A percentile compares a stretch with the other conserved stretches of the same genome.
These are phyloP conservation scores for Pseudogymnoascus sp. DNA, from an alignment of 2,329 filamentous ascomycete genomes.

Conservation along the genomic window DNA sequence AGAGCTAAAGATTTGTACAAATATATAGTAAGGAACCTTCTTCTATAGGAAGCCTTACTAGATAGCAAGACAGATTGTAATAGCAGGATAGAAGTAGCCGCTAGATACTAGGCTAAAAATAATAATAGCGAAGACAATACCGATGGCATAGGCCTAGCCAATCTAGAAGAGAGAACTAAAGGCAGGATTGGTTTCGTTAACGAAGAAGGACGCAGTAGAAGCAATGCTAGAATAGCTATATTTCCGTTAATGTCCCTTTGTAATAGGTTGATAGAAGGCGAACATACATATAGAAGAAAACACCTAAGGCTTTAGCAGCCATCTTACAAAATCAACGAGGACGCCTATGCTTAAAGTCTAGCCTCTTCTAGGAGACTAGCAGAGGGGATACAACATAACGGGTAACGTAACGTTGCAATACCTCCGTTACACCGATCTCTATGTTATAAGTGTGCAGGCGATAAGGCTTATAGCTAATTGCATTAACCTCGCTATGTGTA, in stretches of 20 bases:
- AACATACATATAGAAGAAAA: slow-evolving; percentile 47
- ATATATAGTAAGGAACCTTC: slow-evolving; percentile 51
- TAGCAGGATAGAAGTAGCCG: slow-evolving; percentile 48
- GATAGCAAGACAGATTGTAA: slow-evolving; percentile 38
- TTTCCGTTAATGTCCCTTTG: not conserved
- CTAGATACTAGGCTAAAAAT: slow-evolving; percentile 47
- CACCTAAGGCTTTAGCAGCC: slow-evolving; percentile 48
- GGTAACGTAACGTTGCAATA: slow-evolving; percentile 41
- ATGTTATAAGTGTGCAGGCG: slow-evolving; percentile 27
- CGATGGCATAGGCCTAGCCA: slow-evolving; percentile 48
- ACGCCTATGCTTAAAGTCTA: slow-evolving; percentile 46
- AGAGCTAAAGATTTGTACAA: slow-evolving; percentile 48
- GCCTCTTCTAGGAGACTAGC: slow-evolving; percentile 45
- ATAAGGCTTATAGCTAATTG: slow-evolving; percentile 18
- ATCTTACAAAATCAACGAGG: slow-evolving; percentile 49
- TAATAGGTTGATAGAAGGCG: not conserved
- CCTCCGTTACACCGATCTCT: slow-evolving; percentile 48
- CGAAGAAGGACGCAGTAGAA: slow-evolving; percentile 43
- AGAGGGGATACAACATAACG: slow-evolving; percentile 43
- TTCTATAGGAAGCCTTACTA: slow-evolving; percentile 54
- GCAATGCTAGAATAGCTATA: slow-evolving; percentile 43
- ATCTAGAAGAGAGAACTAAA: slow-evolving; percentile 50
- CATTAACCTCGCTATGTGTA: not conserved
- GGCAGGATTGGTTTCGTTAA: slow-evolving; percentile 36
- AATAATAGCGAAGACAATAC: slow-evolving; percentile 53